Conservation (phyloP, 257 asterid species). For the Nicotiana tabacum region DNA sequence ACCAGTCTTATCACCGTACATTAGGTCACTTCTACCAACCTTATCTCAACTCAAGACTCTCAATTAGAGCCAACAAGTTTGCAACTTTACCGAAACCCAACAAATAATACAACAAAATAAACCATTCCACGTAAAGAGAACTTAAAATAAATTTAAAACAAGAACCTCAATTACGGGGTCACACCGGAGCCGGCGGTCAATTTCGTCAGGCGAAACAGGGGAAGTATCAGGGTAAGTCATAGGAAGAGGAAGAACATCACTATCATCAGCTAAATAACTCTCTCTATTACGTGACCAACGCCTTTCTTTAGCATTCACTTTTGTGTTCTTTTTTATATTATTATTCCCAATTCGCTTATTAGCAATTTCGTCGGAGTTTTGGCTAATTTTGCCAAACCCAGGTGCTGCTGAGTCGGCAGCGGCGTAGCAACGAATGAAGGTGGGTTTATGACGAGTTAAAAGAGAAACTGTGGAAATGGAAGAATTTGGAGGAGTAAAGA, state of each 20-base stretch:
- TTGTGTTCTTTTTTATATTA: slow-evolving; percentile 24
- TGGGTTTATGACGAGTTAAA: slow-evolving; percentile 9
- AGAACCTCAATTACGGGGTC: slow-evolving; percentile 55
- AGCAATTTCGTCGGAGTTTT: slow-evolving; percentile 23
- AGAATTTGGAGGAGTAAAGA: slow-evolving; percentile 25
- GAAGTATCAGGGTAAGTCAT: slow-evolving; percentile 69
- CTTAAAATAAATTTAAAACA: not conserved
- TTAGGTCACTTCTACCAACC: not conserved
- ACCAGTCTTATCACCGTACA: not conserved
- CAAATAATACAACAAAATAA: not conserved
- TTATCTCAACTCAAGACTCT: not conserved
- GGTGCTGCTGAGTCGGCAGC: slow-evolving; percentile 36
- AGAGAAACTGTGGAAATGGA: slow-evolving; percentile 18
- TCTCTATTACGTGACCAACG: slow-evolving; percentile 65
- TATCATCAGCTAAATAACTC: slow-evolving; percentile 63
- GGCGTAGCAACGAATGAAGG: slow-evolving; percentile 32
- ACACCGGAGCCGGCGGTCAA: slow-evolving; percentile 64
- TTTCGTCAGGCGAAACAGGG: slow-evolving; percentile 61
- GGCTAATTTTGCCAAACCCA: slow-evolving; percentile 28
- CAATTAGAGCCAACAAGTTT: not conserved
- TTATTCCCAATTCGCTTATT: slow-evolving; percentile 19
- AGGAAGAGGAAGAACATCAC: slow-evolving; percentile 79
- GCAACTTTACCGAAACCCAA: not conserved
- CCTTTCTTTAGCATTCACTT: slow-evolving; percentile 57
- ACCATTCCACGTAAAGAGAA: not conserved